Percentiles rank a stretch among this genome's conserved stretches.
phyloP scores from a whole-genome alignment of 768 basidiomycete species.

The Pulveroboletus sp. region DNA sequence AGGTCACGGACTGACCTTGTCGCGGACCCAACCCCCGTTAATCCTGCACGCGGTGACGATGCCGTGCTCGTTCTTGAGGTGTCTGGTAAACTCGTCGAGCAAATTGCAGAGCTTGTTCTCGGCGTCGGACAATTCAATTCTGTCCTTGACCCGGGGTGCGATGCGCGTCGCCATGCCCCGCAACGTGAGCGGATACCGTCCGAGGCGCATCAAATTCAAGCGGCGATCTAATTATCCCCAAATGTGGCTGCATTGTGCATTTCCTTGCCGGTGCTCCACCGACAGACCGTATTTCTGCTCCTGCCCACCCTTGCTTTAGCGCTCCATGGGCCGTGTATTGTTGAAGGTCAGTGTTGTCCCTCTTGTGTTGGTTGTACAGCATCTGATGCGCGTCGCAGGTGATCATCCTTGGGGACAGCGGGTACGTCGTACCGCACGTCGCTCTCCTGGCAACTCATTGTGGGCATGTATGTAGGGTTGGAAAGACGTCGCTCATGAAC shows the following conservation, averaged over 20 bases:
- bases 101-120: slow-evolving; percentile 73
- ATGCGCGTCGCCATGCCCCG: slow-evolving; percentile 34
- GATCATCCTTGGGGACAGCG: slow-evolving; percentile 98
- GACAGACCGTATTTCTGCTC: background rate
- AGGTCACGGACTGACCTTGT: slow-evolving; percentile 66
- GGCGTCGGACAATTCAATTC: slow-evolving; percentile 58
- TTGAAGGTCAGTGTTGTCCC: slow-evolving; percentile 60
- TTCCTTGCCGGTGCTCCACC: slow-evolving; percentile 20
- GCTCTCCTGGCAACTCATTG: slow-evolving; percentile 8
- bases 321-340: slow-evolving; percentile 77
- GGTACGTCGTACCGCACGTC: slow-evolving; percentile 46
- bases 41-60: slow-evolving; percentile 75
- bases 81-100: slow-evolving; percentile 73
- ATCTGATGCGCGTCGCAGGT: slow-evolving; percentile 52
- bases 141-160: slow-evolving; percentile 28
- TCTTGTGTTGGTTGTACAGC: background rate
- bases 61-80: slow-evolving; percentile 50
- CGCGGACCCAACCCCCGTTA: slow-evolving; percentile 98
- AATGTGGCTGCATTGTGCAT: slow-evolving; percentile 12
- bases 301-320: background rate
- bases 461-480: slow-evolving; percentile 58
- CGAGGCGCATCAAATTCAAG: slow-evolving; percentile 11
- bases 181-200: background rate
- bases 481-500: slow-evolving; percentile 99
- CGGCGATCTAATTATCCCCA: slow-evolving; percentile 23